Conservation (phyloP, 495 filamentous ascomycete genomes). For the Penicillium diatomitis region DNA sequence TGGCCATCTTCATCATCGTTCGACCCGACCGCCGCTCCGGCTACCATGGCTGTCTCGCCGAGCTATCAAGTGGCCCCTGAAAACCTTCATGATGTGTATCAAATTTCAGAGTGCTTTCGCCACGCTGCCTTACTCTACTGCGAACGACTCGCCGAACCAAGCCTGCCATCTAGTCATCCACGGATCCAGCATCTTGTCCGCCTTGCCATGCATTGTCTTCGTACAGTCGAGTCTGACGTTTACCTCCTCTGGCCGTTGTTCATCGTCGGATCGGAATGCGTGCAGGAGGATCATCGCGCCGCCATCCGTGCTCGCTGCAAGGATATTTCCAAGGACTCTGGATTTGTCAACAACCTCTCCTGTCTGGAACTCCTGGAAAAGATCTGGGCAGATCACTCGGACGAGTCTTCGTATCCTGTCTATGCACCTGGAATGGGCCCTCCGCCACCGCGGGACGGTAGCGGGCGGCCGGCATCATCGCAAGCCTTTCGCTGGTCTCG, state of each 20-base stretch:
- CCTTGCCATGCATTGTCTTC: constrained; percentile 72
- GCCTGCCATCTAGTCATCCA: constrained; percentile 60
- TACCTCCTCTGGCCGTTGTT: constrained; percentile 94
- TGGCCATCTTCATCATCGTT: constrained; percentile 9
- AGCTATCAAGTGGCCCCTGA: constrained; percentile 25
- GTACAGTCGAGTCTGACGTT: constrained; percentile 70
- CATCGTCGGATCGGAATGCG: constrained; percentile 83
- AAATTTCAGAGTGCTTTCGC: constrained; percentile 81
- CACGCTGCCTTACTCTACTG: constrained; percentile 84
- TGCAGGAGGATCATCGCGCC: constrained; percentile 67
- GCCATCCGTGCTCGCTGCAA: constrained; percentile 71
- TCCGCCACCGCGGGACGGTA: constrained; percentile 12
- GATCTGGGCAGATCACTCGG: constrained; percentile 57
- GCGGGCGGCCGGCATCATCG: constrained; percentile 7
- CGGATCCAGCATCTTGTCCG: constrained; percentile 78
- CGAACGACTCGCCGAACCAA: constrained; percentile 76
- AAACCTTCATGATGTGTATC: constrained; percentile 45
- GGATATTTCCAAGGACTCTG: constrained; percentile 78
- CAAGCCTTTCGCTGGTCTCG: constrained; percentile 68
- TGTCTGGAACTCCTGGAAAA: constrained; percentile 79
- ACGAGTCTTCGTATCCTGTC: constrained; percentile 13
- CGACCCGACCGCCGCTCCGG: constrained; percentile 31
- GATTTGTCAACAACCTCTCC: constrained; percentile 85
- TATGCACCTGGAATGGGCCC: constrained; percentile 12
- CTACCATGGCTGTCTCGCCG: constrained; percentile 20